A percentile compares a stretch with the other conserved stretches of the same genome.
Evolutionary conservation across 2,329 filamentous ascomycete genomes (phyloP).

Genomic region (Chalara sp.): DNA sequence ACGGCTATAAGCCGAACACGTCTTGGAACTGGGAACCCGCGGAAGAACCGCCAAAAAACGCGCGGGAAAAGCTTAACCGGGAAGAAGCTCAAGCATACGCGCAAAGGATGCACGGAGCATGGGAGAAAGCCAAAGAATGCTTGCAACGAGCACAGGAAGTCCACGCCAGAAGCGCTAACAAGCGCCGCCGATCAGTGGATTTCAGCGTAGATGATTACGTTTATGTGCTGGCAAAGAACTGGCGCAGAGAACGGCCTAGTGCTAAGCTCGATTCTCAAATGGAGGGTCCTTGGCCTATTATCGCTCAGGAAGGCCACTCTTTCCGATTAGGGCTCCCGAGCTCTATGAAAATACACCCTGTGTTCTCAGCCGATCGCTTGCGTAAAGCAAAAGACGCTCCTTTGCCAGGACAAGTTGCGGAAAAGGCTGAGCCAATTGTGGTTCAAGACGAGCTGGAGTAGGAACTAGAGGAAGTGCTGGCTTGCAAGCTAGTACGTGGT

Average conservation of each 20-base stretch:
- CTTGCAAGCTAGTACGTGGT: too few relatives aligned
- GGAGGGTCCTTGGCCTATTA: neutral
- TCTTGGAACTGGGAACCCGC: too few relatives aligned
- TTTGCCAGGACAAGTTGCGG: too few relatives aligned
- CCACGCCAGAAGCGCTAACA: neutral
- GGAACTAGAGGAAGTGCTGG: too few relatives aligned
- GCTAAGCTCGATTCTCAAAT: neutral
- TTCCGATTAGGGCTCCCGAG: neutral
- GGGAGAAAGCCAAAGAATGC: too few relatives aligned
- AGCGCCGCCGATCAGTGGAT: neutral
- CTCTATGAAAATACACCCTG: neutral
- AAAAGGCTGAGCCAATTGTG: too few relatives aligned
- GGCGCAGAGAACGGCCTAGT: neutral
- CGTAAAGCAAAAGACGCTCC: too few relatives aligned
- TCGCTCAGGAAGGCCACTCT: neutral
- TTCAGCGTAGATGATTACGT: neutral
- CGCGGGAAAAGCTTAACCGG: too few relatives aligned
- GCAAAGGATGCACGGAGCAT: too few relatives aligned
- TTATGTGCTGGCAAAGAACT: neutral
- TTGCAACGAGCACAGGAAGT: neutral
- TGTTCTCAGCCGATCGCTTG: neutral
- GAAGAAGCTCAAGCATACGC: too few relatives aligned
- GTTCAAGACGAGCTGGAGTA: too few relatives aligned
- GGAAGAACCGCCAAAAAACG: neutral
- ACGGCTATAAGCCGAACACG: neutral